Evolutionary conservation across 2,329 filamentous ascomycete genomes (phyloP).

Genomic region (Colletotrichum sp.): DNA sequence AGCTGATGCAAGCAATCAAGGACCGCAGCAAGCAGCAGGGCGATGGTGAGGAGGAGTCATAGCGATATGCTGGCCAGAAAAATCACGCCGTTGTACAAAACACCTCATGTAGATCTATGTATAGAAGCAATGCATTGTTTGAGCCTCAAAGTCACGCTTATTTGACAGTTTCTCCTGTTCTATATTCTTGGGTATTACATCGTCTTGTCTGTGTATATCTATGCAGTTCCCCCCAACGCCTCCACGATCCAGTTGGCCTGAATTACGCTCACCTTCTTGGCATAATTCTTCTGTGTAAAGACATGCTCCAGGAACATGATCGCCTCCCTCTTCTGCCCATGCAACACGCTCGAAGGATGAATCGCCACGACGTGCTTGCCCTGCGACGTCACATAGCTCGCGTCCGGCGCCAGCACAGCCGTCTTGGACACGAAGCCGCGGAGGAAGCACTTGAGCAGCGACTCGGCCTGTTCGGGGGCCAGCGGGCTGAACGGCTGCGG

Average conservation of each 20-base stretch:
- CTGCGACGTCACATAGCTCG: conserved; percentile 63
- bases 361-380: conserved; percentile 67
- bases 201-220: too few species aligned
- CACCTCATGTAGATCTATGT: background rate
- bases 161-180: too few species aligned
- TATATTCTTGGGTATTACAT: too few species aligned
- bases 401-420: conserved; percentile 64
- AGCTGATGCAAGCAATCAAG: conserved; percentile 85
- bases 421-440: conserved; percentile 66
- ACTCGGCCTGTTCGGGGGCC: conserved; percentile 58
- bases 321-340: conserved; percentile 67
- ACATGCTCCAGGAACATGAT: conserved; percentile 74
- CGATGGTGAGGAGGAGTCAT: conserved; percentile 30
- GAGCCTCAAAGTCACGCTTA: background rate
- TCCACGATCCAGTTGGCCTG: conserved; percentile 65
- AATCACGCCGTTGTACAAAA: background rate
- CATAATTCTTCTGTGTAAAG: conserved; percentile 70
- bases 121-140: background rate
- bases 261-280: conserved; percentile 68
- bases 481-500: conserved; percentile 62
- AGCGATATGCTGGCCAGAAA: background rate
- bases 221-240: conserved; percentile 38
- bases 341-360: conserved; percentile 67
- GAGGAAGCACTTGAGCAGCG: conserved; percentile 66
- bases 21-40: conserved; percentile 34